Evolutionary conservation across 768 basidiomycete genomes (phyloP), one percentile per base, ranked within the genome.

Genomic region (Guyanaporus albipodus): DNA sequence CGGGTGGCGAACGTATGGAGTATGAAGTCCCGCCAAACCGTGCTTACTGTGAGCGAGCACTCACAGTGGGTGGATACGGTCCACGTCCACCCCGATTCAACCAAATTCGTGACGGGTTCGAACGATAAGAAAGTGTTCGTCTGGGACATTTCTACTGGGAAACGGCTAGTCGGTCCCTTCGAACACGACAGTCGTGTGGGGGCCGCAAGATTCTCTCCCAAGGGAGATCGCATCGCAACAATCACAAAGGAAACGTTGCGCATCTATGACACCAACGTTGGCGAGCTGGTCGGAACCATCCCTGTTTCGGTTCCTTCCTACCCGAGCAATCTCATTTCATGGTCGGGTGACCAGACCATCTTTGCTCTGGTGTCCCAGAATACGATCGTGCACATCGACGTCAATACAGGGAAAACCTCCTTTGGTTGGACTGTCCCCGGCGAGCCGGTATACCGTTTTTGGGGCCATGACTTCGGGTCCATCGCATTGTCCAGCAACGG

Each of bases 171-270:
- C 4, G 50, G 46, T 3, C 50, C 46, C 10, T 32, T 48, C 10
- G 6, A 15, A 14, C 45, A 48, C 22, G 10, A 31, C 2, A 9
- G 14, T 14, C 18, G 2, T 7, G 41, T 47, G 4, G 34, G 14
- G 2, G 23, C 47, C 0, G 42, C 44, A 8, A 40, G 35, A 23
- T 52, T 52, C 34, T 52, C 51, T 22, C 51, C 51, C 2, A n/a
- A 49, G 11, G 47, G 47, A 3, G 31, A 29, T 28, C 9, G 23
- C 27, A 34, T 38, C 23, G 7, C 7, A 14, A 32, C 31, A 15
- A n/a, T 12, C 12, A 32, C 31, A n/a, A 14, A 12, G 7, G n/a
- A 32, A 14, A n/a, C 14, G 31, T n/a, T 43, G 12, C 45, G 46
- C 6, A 35, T 51, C 11, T 51, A 38, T 27, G 9, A 34, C 12